Base-by-base conservation (phyloP, 768 basidiomycete genomes). In the Amanita jacksonii region DNA sequence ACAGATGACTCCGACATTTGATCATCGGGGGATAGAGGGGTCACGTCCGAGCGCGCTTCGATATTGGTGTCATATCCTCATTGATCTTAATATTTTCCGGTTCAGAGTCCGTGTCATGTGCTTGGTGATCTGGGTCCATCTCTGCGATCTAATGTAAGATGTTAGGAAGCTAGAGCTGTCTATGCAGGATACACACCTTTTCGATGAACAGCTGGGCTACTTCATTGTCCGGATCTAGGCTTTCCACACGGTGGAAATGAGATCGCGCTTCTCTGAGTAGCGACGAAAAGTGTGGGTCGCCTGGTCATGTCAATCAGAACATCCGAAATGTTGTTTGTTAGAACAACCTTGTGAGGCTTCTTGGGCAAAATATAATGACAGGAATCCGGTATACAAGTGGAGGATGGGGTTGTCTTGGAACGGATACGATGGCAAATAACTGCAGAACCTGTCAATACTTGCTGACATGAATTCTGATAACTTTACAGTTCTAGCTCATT, bases 371-470 rank as follows among this genome's bases (percentile, higher is more conserved):
- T 82, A 76, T 18, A 91, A 63, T 20, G 71, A 74, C 9, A 87
- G 63, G 41, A 93, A 62, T 1, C 87, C 91, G 2, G 91, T 89
- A 49, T 93, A 92, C 12, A 79, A 67, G 54, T 94, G 87, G 22
- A 94, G 66, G 5, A 79, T 63, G 1, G 83, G 73, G 50, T 88
- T 86, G 51, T 89, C 84, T 55, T 81, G 81, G 64, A 81, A 94
- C 2, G 92, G 92, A 57, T 85, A 83, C 2, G 87, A 84, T 1
- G 89, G 86, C 4, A 94, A 71, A 58, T 87, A 93, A 19, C 90
- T 90, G 50, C 6, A 43, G 47, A 39, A 36, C 39, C 36, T 46
- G 41, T 43, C 47, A 37, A 42, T 13, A 15, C 47, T n/a, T 38
- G 43, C 34, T 32, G 30, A 15, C 33, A 31, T 22, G 12, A 32